phyloP scores from a whole-genome alignment of 305 asterid species.

The Solanum chacoense region DNA sequence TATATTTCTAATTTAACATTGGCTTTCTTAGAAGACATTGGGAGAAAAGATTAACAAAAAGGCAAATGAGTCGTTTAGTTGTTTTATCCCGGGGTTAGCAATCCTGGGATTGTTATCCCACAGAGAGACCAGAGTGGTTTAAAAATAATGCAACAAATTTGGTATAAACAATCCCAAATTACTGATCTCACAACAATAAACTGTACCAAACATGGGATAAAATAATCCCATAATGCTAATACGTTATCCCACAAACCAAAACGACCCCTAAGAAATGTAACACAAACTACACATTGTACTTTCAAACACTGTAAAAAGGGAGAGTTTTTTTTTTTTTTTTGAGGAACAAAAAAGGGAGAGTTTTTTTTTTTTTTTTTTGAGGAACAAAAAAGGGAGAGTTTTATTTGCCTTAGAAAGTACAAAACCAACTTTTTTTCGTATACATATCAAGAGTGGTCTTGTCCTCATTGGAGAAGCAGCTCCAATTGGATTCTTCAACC shows the following conservation, averaged over 20 bases:
- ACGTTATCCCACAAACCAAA: neutral
- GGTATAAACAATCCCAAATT: neutral
- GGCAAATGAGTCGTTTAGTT: neutral
- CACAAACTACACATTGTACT: neutral
- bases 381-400: neutral
- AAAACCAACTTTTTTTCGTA: neutral
- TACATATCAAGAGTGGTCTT: neutral
- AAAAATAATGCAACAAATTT: neutral
- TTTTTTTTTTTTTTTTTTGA: neutral
- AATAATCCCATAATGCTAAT: neutral
- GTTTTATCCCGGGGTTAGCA: neutral
- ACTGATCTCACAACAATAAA: neutral
- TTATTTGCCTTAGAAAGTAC: neutral
- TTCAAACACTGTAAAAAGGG: neutral
- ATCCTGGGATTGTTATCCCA: neutral
- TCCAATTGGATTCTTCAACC: neutral
- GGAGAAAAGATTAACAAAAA: neutral
- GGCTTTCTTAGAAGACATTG: neutral
- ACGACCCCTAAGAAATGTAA: neutral
- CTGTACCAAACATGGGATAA: neutral
- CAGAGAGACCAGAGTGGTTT: neutral
- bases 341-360: neutral
- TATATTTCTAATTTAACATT: neutral
- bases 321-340: neutral
- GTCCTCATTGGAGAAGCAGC: neutral